phyloP scores from a whole-genome alignment of 2,329 filamentous ascomycete species.

The Phoma sp. region DNA sequence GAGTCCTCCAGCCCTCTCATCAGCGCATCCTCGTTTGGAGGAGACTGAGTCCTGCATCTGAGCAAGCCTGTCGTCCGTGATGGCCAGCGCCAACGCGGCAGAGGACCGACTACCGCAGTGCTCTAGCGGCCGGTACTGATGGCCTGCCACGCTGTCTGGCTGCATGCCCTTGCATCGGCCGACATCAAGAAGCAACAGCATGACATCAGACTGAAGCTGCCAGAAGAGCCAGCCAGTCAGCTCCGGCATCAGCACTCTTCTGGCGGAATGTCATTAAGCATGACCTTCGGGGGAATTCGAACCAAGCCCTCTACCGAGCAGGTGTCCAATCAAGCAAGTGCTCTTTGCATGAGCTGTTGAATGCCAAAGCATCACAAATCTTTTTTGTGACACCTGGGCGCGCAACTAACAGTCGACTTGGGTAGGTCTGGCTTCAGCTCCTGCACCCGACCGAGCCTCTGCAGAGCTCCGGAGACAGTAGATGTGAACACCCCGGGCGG shows the following conservation, averaged over 20 bases:
- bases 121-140: constrained; percentile 3
- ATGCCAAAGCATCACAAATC: too few relatives aligned
- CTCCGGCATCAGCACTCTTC: not conserved
- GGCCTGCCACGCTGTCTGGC: constrained; percentile 9
- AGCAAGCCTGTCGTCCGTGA: not conserved
- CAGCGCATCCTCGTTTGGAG: constrained; percentile 3
- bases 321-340: too few relatives aligned
- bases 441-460: not conserved
- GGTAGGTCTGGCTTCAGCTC: not conserved
- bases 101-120: not conserved
- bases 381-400: too few relatives aligned
- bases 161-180: constrained; percentile 5
- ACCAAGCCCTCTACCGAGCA: too few relatives aligned
- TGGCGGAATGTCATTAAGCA: too few relatives aligned
- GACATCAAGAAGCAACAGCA: not conserved
- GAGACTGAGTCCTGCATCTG: not conserved
- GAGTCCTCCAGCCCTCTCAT: constrained; percentile 1
- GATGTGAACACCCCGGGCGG: not conserved
- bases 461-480: not conserved
- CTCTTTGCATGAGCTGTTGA: too few relatives aligned
- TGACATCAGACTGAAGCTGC: not conserved
- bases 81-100: constrained; percentile 3
- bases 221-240: not conserved
- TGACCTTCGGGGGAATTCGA: too few relatives aligned
- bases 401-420: too few relatives aligned